Evolutionary conservation across 345 rosid genomes (phyloP).

Genomic region (Eucalyptus marginata): DNA sequence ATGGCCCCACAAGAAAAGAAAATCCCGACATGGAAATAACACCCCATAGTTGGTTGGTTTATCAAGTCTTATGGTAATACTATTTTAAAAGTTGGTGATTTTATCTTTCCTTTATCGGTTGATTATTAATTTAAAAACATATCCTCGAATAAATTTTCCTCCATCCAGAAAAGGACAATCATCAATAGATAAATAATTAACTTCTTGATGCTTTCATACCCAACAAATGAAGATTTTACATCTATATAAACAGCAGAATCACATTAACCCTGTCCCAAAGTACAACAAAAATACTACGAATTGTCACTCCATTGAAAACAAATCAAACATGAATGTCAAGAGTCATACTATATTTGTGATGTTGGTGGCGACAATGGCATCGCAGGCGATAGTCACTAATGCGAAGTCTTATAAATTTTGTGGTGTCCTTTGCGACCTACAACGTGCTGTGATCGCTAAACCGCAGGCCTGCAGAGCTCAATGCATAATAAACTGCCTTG

Average conservation of each 20-base stretch:
- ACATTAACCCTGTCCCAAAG: background rate
- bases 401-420: background rate
- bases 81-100: background rate
- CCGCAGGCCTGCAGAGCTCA: background rate
- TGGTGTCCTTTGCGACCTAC: fast-evolving
- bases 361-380: background rate
- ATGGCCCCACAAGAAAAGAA: background rate
- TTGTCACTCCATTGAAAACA: background rate
- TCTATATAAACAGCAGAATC: background rate
- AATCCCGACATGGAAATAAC: background rate
- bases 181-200: background rate
- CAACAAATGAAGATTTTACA: background rate
- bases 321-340: background rate
- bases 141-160: background rate
- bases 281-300: background rate
- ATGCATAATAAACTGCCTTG: background rate
- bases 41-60: background rate
- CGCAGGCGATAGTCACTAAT: background rate
- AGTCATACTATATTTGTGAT: background rate
- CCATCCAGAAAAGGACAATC: background rate
- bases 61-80: background rate
- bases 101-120: background rate
- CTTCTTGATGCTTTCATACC: background rate
- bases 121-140: background rate
- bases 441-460: background rate